Percentiles rank a stretch among this genome's conserved stretches.
These are phyloP conservation scores for Plasmodium fragile DNA, from an alignment of 169 alveolate species.

Conservation along the genomic window DNA sequence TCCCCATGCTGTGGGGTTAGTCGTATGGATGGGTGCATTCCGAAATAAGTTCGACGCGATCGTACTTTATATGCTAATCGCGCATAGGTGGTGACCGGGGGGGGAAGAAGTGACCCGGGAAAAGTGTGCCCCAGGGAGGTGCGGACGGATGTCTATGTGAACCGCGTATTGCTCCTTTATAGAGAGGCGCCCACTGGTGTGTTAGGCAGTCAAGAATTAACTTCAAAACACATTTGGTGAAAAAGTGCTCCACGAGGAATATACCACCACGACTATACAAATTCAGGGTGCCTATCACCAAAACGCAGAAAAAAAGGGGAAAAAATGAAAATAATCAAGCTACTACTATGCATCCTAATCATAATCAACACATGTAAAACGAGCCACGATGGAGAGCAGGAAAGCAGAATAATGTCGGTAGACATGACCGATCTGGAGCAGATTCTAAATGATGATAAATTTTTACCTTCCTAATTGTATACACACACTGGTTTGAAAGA, in stretches of 20 bases:
- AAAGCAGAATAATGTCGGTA: conserved; percentile 12
- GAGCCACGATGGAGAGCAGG: background rate
- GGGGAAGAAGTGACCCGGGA: background rate
- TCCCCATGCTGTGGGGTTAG: background rate
- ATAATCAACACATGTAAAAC: conserved; percentile 17
- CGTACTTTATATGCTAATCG: background rate
- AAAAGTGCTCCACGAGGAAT: background rate
- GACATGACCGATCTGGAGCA: conserved; percentile 18
- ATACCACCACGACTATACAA: background rate
- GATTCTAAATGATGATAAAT: conserved; percentile 24
- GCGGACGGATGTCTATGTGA: background rate
- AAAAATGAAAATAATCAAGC: conserved; percentile 8
- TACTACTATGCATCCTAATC: conserved; percentile 1
- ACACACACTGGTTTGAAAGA: conserved; percentile 62
- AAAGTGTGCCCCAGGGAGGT: background rate
- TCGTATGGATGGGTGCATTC: background rate
- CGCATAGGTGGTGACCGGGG: background rate
- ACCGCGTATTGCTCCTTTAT: background rate
- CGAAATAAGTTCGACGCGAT: background rate
- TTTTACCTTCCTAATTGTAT: conserved; percentile 42
- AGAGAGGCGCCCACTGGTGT: background rate
- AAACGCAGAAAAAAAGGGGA: background rate
- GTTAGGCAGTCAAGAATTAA: background rate
- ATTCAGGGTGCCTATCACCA: too few relatives aligned
- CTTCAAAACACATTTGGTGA: background rate